Evolutionary conservation across 139 green algal genomes (phyloP).

Genomic region (Nannochloris sp.): DNA sequence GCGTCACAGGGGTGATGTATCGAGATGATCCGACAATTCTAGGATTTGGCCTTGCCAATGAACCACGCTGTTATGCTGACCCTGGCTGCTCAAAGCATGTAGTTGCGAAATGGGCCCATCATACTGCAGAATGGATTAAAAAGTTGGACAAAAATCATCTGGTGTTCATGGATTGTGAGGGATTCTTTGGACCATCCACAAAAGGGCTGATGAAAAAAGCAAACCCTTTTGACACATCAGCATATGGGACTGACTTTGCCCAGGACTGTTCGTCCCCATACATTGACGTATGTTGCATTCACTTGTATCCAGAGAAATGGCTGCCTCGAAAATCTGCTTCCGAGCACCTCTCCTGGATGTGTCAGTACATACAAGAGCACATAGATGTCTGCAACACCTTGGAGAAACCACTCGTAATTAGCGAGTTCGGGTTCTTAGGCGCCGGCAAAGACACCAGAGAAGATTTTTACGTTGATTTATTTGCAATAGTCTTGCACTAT

Average conservation of each 20-base stretch:
- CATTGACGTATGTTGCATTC: slow-evolving; percentile 58
- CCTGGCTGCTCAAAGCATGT: slow-evolving; percentile 7
- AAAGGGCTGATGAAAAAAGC: slow-evolving; percentile 12
- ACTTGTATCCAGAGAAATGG: slow-evolving; percentile 67
- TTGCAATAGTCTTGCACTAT: slow-evolving; percentile 4
- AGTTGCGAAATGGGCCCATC: slow-evolving; percentile 25
- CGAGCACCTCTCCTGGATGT: slow-evolving; percentile 23
- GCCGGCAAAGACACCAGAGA: neutral
- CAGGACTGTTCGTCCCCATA: slow-evolving; percentile 21
- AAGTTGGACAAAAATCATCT: slow-evolving; percentile 61
- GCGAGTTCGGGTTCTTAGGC: slow-evolving; percentile 50
- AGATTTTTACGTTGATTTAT: slow-evolving; percentile 3
- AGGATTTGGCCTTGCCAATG: slow-evolving; percentile 53
- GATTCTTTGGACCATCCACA: slow-evolving; percentile 59
- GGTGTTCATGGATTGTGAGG: slow-evolving; percentile 57
- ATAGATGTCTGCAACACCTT: slow-evolving; percentile 18
- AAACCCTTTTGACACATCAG: slow-evolving; percentile 42
- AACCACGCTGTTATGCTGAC: slow-evolving; percentile 43
- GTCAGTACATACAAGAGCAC: slow-evolving; percentile 32
- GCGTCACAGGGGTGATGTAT: slow-evolving; percentile 44
- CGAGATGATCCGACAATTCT: slow-evolving; percentile 59
- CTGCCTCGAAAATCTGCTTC: slow-evolving; percentile 11
- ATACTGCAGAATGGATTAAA: slow-evolving; percentile 41
- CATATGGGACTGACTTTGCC: slow-evolving; percentile 51
- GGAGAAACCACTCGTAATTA: slow-evolving; percentile 48